Evolutionary conservation across 805 yeast species (phyloP).

Genomic region (Cyberlindnera americana): DNA sequence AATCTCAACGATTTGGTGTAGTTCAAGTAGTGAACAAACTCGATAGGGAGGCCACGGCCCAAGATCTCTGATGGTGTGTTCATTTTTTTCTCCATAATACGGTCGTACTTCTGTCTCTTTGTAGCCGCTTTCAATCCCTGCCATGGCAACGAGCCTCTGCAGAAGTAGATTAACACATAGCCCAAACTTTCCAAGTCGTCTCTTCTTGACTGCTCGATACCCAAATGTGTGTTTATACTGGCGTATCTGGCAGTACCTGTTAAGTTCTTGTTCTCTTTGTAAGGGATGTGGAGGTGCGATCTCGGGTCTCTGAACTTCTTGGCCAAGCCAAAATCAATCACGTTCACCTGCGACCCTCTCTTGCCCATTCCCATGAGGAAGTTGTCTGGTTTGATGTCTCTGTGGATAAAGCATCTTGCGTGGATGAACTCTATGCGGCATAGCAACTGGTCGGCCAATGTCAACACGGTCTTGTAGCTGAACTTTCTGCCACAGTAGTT

Average conservation of each 20-base stretch:
- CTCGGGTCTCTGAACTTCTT: slow-evolving; percentile 95
- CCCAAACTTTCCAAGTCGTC: slow-evolving; percentile 96
- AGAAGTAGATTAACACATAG: slow-evolving; percentile 88
- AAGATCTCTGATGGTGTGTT: slow-evolving; percentile 81
- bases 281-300: slow-evolving; percentile 91
- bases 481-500: slow-evolving; percentile 94
- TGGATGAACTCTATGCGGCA: slow-evolving; percentile 95
- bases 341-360: slow-evolving; percentile 94
- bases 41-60: slow-evolving; percentile 89
- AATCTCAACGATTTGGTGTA: slow-evolving; percentile 88
- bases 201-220: slow-evolving; percentile 94
- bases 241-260: slow-evolving; percentile 99
- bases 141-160: slow-evolving; percentile 97
- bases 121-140: slow-evolving; percentile 97
- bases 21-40: slow-evolving; percentile 79
- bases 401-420: slow-evolving; percentile 91
- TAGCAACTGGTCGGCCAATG: slow-evolving; percentile 90
- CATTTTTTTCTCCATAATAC: slow-evolving; percentile 93
- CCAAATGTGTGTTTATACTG: slow-evolving; percentile 90
- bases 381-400: slow-evolving; percentile 96
- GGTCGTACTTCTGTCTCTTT: slow-evolving; percentile 93
- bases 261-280: slow-evolving; percentile 91
- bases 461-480: slow-evolving; percentile 86
- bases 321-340: slow-evolving; percentile 93
- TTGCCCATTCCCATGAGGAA: slow-evolving; percentile 83